Percentiles rank a stretch among this genome's conserved stretches.
Conservation (phyloP, 1,284 basidiomycete species). For the Taiwanofungus camphoratus region DNA sequence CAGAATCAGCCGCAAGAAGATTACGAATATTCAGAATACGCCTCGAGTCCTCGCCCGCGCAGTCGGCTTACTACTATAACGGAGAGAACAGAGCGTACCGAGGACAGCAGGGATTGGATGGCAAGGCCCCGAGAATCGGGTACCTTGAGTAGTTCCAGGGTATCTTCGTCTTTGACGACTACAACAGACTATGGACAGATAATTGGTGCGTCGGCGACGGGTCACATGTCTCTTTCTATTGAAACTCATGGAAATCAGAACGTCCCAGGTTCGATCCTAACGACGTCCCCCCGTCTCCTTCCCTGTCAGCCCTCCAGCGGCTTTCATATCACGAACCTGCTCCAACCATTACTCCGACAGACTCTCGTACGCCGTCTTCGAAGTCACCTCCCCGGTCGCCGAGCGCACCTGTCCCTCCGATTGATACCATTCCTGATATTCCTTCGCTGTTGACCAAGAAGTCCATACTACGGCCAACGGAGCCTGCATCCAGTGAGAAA, state of each 20-base stretch:
- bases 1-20: conserved; percentile 17
- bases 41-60: neutral
- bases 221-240: neutral
- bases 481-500: conserved; percentile 21
- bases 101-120: conserved; percentile 44
- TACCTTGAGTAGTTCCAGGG: conserved; percentile 8
- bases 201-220: conserved; percentile 39
- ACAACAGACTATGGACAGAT: conserved; percentile 60
- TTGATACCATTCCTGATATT: conserved; percentile 51
- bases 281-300: conserved; percentile 56
- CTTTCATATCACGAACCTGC: conserved; percentile 56
- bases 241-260: conserved; percentile 7
- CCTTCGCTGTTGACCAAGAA: conserved; percentile 27
- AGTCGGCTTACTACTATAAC: conserved; percentile 51
- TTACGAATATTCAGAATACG: conserved; percentile 15
- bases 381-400: conserved; percentile 32
- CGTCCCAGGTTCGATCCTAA: conserved; percentile 43
- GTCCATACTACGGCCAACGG: conserved; percentile 10
- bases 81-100: conserved; percentile 59
- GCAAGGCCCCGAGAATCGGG: conserved; percentile 2
- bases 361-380: conserved; percentile 37
- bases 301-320: conserved; percentile 65
- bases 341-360: conserved; percentile 44
- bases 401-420: conserved; percentile 37
- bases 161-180: conserved; percentile 26